Conservation (phyloP, 2,329 filamentous ascomycete species). For the Colletotrichum kahawae region DNA sequence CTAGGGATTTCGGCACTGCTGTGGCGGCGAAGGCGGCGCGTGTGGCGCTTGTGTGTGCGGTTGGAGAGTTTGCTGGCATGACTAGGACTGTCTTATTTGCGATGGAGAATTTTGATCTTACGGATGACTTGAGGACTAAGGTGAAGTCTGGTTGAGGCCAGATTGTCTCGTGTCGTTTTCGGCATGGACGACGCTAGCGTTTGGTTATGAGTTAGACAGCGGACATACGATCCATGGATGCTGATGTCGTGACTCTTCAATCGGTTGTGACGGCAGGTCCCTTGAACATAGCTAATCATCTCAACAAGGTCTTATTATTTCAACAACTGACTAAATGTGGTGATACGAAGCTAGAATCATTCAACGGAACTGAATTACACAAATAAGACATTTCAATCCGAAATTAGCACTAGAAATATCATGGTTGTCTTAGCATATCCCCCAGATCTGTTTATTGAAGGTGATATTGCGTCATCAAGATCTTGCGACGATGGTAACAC, state of each 20-base stretch:
- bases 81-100: neutral
- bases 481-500: too few species aligned
- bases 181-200: neutral
- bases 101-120: neutral
- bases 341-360: too few species aligned
- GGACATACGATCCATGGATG: neutral
- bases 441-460: too few species aligned
- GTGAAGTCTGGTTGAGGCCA: too few species aligned
- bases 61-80: neutral
- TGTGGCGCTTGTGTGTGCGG: neutral
- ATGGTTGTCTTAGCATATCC: too few species aligned
- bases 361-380: too few species aligned
- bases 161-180: neutral
- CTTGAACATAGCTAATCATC: rapidly evolving
- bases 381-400: too few species aligned
- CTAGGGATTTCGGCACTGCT: neutral
- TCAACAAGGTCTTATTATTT: too few species aligned
- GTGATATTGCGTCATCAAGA: too few species aligned
- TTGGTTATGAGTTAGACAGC: rapidly evolving
- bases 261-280: rapidly evolving
- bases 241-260: neutral
- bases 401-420: too few species aligned
- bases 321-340: too few species aligned
- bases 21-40: neutral
- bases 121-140: too few species aligned